A percentile compares a stretch with the other conserved stretches of the same genome.
phyloP scores from a whole-genome alignment of 75 land plant genomes.

The Cunninghamia lanceolata region DNA sequence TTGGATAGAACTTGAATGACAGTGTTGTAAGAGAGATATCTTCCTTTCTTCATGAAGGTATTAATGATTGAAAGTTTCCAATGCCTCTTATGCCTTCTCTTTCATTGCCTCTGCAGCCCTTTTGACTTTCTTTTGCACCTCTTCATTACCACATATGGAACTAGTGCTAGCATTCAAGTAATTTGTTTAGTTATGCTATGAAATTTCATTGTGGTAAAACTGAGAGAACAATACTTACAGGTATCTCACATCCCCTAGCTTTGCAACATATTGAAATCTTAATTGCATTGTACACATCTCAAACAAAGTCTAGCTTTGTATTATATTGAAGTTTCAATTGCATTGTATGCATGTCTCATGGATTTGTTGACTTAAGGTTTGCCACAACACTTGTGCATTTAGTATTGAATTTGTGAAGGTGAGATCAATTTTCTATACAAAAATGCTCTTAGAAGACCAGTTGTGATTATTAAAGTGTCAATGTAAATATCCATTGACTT shows the following conservation, averaged over 20 bases:
- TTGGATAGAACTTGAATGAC: too few species aligned
- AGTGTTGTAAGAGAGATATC: too few species aligned
- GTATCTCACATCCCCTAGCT: conserved; percentile 66
- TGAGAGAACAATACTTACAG: conserved; percentile 53
- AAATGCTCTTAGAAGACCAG: conserved; percentile 68
- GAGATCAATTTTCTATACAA: conserved; percentile 64
- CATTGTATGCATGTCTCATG: conserved; percentile 68
- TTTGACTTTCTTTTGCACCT: too few species aligned
- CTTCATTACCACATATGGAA: too few species aligned
- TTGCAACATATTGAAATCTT: conserved; percentile 47
- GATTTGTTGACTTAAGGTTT: conserved; percentile 68
- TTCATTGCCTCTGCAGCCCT: too few species aligned
- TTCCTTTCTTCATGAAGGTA: too few species aligned
- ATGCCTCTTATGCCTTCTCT: too few species aligned
- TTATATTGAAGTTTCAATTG: conserved; percentile 50
- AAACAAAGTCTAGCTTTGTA: conserved; percentile 45
- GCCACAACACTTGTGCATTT: conserved; percentile 69
- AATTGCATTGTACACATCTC: conserved; percentile 68
- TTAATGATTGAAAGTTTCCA: too few species aligned
- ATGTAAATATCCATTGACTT: conserved; percentile 43
- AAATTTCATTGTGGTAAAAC: too few species aligned
- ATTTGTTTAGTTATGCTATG: too few species aligned
- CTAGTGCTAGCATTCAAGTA: too few species aligned
- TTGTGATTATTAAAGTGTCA: conserved; percentile 58
- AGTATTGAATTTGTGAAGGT: conserved; percentile 43